phyloP scores from a whole-genome alignment of 2,329 filamentous ascomycete species.

The Grosmannia clavigera region DNA sequence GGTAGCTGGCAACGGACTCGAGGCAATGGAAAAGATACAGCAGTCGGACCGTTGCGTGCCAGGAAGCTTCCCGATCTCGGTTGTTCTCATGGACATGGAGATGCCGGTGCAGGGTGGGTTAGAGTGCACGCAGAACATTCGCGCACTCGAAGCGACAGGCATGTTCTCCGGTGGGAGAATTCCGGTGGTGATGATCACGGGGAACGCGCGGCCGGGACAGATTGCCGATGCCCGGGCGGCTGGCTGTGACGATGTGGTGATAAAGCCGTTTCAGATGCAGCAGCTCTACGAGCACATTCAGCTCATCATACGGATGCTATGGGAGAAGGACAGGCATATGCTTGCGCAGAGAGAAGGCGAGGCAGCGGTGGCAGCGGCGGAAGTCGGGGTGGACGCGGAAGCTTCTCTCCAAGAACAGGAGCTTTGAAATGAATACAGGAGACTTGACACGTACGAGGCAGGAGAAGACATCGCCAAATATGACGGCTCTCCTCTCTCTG shows the following conservation, averaged over 20 bases:
- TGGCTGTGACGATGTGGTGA: constrained; percentile 51
- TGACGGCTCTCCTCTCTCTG: not conserved
- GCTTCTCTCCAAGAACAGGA: not conserved
- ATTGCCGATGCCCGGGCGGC: constrained; percentile 35
- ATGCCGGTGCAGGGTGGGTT: constrained; percentile 65
- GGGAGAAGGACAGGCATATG: constrained; percentile 5
- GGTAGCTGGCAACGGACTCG: constrained; percentile 44
- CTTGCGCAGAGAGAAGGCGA: not conserved
- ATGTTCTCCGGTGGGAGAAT: constrained; percentile 38
- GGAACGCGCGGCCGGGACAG: constrained; percentile 55
- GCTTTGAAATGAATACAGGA: not conserved
- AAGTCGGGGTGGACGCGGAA: not conserved
- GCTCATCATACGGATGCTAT: constrained; percentile 24
- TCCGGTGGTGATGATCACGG: constrained; percentile 54
- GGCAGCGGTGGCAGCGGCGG: not conserved
- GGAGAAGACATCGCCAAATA: not conserved
- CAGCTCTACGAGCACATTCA: constrained; percentile 50
- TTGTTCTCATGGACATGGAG: constrained; percentile 66
- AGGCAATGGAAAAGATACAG: constrained; percentile 38
- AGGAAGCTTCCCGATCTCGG: constrained; percentile 31
- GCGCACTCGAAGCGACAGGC: constrained; percentile 44
- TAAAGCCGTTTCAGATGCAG: constrained; percentile 58
- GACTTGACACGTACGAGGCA: not conserved
- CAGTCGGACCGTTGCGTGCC: constrained; percentile 14
- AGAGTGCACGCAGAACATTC: constrained; percentile 51